Percentiles rank a stretch among this genome's conserved stretches.
Conservation (phyloP, 768 basidiomycete genomes). For the Tricholoma flavovirens region DNA sequence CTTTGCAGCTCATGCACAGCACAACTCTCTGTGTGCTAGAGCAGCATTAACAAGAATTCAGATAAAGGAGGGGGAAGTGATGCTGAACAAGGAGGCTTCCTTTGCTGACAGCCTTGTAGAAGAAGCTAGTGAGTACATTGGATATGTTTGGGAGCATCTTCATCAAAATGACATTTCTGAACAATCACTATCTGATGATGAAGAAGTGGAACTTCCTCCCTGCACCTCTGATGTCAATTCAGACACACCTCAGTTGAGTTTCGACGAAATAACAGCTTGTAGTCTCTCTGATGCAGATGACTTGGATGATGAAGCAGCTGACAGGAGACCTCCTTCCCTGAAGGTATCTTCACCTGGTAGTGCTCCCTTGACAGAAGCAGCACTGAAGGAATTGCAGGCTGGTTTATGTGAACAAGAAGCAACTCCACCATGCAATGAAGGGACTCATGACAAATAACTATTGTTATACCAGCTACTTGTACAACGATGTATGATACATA, state of each 20-base stretch:
- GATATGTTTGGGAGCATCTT: neutral
- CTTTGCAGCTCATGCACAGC: neutral
- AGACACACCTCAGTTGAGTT: neutral
- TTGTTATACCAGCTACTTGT: neutral
- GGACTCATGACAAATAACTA: neutral
- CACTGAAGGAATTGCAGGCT: neutral
- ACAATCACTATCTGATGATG: neutral
- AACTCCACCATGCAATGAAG: neutral
- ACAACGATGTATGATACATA: no score
- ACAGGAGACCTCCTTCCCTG: neutral
- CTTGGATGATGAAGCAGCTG: neutral
- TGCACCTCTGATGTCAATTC: neutral
- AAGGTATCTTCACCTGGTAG: neutral
- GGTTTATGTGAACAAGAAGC: neutral
- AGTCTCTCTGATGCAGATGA: neutral
- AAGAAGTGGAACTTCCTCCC: neutral
- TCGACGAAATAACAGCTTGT: neutral
- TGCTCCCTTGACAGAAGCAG: neutral
- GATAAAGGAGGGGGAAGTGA: neutral
- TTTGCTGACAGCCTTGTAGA: neutral
- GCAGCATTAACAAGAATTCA: neutral
- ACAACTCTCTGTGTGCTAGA: neutral
- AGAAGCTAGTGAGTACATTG: neutral
- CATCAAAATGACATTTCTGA: neutral
- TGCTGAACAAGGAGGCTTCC: neutral